Evolutionary conservation across 495 filamentous ascomycete species (phyloP).

Genomic region (Aspergillus olivimuriae): DNA sequence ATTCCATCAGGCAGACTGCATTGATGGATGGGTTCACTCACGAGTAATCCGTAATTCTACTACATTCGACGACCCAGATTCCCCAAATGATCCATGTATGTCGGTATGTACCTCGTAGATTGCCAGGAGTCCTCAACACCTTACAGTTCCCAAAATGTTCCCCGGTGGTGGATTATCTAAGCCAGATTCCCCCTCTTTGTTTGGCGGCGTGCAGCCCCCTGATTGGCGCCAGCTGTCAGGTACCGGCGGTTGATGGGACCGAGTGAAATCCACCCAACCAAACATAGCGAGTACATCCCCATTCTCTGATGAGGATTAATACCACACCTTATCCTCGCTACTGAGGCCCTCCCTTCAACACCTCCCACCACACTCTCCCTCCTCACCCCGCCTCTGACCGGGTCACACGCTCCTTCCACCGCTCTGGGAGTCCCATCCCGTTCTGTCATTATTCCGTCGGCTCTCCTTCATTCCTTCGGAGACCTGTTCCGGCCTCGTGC

Average conservation of each 20-base stretch:
- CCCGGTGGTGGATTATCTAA: background rate
- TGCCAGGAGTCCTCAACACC: too few species aligned
- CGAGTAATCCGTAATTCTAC: too few species aligned
- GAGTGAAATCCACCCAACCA: background rate
- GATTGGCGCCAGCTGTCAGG: constrained; percentile 20
- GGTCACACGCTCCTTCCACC: constrained; percentile 11
- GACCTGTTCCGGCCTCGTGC: constrained; percentile 5
- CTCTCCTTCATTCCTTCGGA: constrained; percentile 18
- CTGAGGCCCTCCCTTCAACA: too few species aligned
- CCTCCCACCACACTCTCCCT: background rate
- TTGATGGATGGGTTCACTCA: too few species aligned
- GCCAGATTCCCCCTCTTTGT: background rate
- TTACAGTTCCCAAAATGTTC: too few species aligned
- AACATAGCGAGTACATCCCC: background rate
- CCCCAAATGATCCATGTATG: too few species aligned
- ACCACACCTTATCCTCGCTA: constrained; percentile 1
- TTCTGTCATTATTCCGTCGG: constrained; percentile 11
- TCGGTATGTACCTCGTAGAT: too few species aligned
- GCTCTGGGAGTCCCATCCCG: constrained; percentile 3
- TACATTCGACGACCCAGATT: too few species aligned
- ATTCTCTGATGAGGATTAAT: background rate
- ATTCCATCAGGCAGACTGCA: too few species aligned
- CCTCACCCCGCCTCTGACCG: background rate
- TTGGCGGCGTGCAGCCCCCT: background rate
- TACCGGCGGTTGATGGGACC: background rate